These are phyloP conservation scores for Psidium friedrichsthalianum DNA, from an alignment of 345 rosid genomes.

Conservation along the genomic window DNA sequence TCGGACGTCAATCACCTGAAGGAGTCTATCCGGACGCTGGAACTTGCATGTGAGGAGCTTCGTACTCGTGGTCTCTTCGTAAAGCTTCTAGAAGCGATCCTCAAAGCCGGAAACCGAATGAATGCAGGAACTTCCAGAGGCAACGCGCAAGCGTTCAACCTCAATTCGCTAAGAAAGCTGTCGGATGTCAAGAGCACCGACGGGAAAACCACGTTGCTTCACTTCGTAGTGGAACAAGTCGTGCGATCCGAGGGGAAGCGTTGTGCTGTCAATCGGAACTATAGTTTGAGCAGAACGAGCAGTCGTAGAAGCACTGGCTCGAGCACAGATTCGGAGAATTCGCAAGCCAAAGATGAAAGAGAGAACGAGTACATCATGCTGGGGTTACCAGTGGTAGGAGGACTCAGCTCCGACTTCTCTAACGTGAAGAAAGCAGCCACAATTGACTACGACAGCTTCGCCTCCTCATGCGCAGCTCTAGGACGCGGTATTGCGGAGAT, in stretches of 20 bases:
- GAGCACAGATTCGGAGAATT: constrained; percentile 4
- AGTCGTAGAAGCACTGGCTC: constrained; percentile 13
- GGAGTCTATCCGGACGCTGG: constrained; percentile 35
- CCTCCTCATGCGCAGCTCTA: constrained; percentile 36
- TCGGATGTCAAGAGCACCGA: constrained; percentile 78
- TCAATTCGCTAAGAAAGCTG: constrained; percentile 60
- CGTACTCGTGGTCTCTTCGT: constrained; percentile 60
- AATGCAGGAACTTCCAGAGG: constrained; percentile 88
- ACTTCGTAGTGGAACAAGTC: constrained; percentile 81
- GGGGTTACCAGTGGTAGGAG: constrained; percentile 71
- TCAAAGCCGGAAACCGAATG: constrained; percentile 93
- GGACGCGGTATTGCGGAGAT: constrained; percentile 30
- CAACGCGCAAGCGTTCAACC: constrained; percentile 78
- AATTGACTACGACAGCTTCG: constrained; percentile 34
- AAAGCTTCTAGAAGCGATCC: constrained; percentile 83
- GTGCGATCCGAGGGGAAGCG: constrained; percentile 74
- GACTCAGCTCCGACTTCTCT: constrained; percentile 61
- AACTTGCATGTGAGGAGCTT: constrained; percentile 62
- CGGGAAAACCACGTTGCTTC: constrained; percentile 72
- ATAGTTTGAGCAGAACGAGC: constrained; percentile 25
- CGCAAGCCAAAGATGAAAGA: constrained; percentile 34
- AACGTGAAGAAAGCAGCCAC: constrained; percentile 77
- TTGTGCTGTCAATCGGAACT: constrained; percentile 37
- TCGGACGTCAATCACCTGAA: constrained; percentile 39
- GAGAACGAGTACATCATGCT: constrained; percentile 50